Evolutionary conservation across 2,329 filamentous ascomycete genomes (phyloP).

Genomic region (Lizonia empirigonia): DNA sequence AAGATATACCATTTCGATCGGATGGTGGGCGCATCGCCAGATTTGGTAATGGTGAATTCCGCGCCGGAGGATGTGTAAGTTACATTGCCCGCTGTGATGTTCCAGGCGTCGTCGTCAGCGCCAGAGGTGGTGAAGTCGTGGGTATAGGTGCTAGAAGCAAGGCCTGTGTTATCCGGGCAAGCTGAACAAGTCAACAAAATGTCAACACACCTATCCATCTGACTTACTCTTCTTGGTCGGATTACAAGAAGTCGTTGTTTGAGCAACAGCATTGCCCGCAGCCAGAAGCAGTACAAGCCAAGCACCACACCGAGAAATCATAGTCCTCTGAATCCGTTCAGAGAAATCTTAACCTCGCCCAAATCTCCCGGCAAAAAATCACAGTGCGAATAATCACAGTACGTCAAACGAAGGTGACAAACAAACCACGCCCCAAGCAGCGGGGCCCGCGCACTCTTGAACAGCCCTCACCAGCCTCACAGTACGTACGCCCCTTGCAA

Average conservation of each 20-base stretch:
- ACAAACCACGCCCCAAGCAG: background rate
- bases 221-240: constrained; percentile 43
- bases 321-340: background rate
- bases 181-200: constrained; percentile 18
- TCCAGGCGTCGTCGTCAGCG: constrained; percentile 36
- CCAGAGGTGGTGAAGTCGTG: constrained; percentile 48
- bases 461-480: background rate
- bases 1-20: constrained; percentile 83
- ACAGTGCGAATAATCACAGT: no score
- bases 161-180: constrained; percentile 48
- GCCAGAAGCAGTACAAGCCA: constrained; percentile 9
- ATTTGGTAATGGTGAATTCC: constrained; percentile 54
- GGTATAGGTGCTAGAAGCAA: constrained; percentile 43
- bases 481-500: background rate
- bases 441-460: background rate
- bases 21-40: constrained; percentile 64
- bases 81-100: constrained; percentile 44
- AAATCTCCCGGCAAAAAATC: background rate
- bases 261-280: constrained; percentile 31
- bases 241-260: constrained; percentile 51
- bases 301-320: background rate
- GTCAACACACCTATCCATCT: no score
- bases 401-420: background rate
- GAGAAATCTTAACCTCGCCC: background rate
- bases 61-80: constrained; percentile 51